A percentile compares a stretch with the other conserved stretches of the same genome.
Conservation (phyloP, 441 rosid genomes). For the California macrophylla region DNA sequence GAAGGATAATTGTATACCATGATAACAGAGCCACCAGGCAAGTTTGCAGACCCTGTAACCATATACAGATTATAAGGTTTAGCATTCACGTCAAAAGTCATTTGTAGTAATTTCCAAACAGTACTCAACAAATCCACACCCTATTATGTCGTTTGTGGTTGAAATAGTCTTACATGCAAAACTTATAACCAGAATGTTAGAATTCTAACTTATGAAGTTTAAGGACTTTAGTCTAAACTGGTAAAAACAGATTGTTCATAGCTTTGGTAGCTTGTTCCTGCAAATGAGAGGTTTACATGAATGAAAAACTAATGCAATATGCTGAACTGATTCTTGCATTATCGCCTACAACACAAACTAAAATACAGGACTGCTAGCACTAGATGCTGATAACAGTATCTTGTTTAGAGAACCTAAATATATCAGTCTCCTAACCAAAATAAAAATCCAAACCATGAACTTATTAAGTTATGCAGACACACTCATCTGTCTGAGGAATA, state of each 20-base stretch:
- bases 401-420: background rate
- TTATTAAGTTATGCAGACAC: background rate
- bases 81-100: slow-evolving; percentile 17
- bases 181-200: background rate
- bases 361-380: background rate
- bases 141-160: background rate
- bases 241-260: background rate
- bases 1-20: slow-evolving; percentile 33
- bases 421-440: background rate
- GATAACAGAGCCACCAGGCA: slow-evolving; percentile 53
- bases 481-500: background rate
- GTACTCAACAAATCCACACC: background rate
- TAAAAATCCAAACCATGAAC: background rate
- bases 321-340: background rate
- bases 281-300: background rate
- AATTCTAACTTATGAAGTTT: background rate
- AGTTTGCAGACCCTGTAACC: slow-evolving; percentile 55
- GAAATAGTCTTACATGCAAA: background rate
- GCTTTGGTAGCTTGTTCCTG: background rate
- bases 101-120: background rate
- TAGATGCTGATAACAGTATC: background rate
- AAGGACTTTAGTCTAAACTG: background rate
- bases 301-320: background rate
- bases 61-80: slow-evolving; percentile 22
- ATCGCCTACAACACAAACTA: background rate